Base-by-base conservation (phyloP, 306 rosid species). In the Quercus gilva region DNA sequence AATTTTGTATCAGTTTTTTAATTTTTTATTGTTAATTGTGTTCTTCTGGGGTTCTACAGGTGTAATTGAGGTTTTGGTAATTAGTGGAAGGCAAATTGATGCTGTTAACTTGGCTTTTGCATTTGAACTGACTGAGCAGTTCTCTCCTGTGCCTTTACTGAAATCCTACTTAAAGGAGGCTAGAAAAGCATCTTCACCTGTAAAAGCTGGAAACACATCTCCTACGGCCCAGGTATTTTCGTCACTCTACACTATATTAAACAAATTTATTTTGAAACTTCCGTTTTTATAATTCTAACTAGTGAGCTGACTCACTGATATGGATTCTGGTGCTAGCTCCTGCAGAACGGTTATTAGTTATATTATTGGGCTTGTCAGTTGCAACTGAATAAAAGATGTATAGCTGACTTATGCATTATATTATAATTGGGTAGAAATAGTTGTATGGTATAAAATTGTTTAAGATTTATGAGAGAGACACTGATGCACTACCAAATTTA, bases 41-140 rank as follows among this genome's bases (percentile, higher is more conserved):
- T 26, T 18, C 64, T 71, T 45, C 79, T 10, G 67, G 79, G 80
- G 67, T 76, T 76, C 60, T 83, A 69, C 94, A 95, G 99, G 96
- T 84, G 98, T 96, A 64, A 87, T 96, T 29, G 92, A 85, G 79
- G 92, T 93, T 76, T 81, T 96, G 76, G 90, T 88, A 61, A 91
- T 87, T 78, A 96, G 92, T 76, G 98, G 99, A 80, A 83, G 99
- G 75, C 99, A 93, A 83, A 91, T 96, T 86, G 99, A 96, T 79
- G 99, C 98, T 1, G 93, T 96, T 74, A 96, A 91, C 89, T 85
- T 96, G 93, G 93, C 98, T 81, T 91, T 88, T 78, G 96, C 98
- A 60, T 96, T 96, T 69, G 94, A 88, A 79, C 92, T 96, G 43
- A 89, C 93, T 4, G 91, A 85, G 43, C 92, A 79, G 81, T 93